These are phyloP conservation scores for Candida gorgasii DNA, from an alignment of 805 yeast genomes.

Conservation along the genomic window DNA sequence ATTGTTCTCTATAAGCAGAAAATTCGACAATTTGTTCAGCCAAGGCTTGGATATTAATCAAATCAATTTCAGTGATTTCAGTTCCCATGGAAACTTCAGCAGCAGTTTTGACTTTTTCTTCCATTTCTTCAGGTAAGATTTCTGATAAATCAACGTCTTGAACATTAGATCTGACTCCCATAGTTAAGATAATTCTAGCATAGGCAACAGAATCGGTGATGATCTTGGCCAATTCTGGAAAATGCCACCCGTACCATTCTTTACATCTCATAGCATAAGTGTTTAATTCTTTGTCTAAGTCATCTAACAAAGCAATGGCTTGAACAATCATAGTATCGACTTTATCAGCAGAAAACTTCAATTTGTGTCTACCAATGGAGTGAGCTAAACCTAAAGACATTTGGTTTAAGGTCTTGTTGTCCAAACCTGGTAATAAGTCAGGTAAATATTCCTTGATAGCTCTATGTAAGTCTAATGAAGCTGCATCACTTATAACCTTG, in stretches of 20 bases:
- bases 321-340: slow-evolving; percentile 99
- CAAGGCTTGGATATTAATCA: slow-evolving; percentile 81
- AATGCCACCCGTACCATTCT: slow-evolving; percentile 99
- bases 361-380: slow-evolving; percentile 96
- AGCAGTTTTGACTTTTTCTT: slow-evolving; percentile 77
- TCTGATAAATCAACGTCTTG: slow-evolving; percentile 76
- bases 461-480: slow-evolving; percentile 90
- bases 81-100: slow-evolving; percentile 99
- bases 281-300: slow-evolving; percentile 95
- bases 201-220: slow-evolving; percentile 94
- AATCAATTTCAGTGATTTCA: slow-evolving; percentile 90
- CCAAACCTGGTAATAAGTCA: slow-evolving; percentile 89
- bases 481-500: slow-evolving; percentile 91
- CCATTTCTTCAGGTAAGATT: slow-evolving; percentile 47
- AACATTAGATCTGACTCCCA: slow-evolving; percentile 94
- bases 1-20: slow-evolving; percentile 94
- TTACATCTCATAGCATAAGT: slow-evolving; percentile 98
- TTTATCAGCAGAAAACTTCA: slow-evolving; percentile 96
- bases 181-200: slow-evolving; percentile 88
- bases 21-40: slow-evolving; percentile 97
- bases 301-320: slow-evolving; percentile 96
- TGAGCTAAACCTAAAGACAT: slow-evolving; percentile 99
- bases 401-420: slow-evolving; percentile 79
- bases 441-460: slow-evolving; percentile 94
- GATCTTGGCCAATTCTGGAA: slow-evolving; percentile 98